These are phyloP conservation scores for Aspergillus glaucus DNA, from an alignment of 2,329 filamentous ascomycete species.

Conservation along the genomic window DNA sequence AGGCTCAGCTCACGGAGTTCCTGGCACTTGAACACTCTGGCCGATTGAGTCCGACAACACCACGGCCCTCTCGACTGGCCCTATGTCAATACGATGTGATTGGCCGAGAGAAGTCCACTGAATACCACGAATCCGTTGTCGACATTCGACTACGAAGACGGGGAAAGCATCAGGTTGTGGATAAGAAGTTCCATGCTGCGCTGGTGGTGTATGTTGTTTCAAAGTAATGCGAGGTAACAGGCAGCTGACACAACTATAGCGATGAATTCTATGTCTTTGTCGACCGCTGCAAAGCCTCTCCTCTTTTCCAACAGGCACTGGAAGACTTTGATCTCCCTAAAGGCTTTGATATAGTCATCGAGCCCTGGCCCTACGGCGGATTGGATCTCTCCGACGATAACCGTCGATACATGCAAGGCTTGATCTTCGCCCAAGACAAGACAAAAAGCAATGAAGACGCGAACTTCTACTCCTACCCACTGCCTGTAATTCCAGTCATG, in stretches of 20 bases:
- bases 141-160: conserved; percentile 40
- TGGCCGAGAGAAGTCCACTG: conserved; percentile 44
- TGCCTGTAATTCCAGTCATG: conserved; percentile 49
- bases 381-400: conserved; percentile 43
- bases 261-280: conserved; percentile 44
- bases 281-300: conserved; percentile 47
- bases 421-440: conserved; percentile 46
- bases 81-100: conserved; percentile 54
- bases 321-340: conserved; percentile 49
- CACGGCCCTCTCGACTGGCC: conserved; percentile 45
- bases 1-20: conserved; percentile 43
- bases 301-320: conserved; percentile 47
- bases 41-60: conserved; percentile 33
- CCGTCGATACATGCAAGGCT: conserved; percentile 46
- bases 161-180: conserved; percentile 42
- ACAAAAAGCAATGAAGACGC: conserved; percentile 46
- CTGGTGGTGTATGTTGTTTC: conserved; percentile 37
- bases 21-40: conserved; percentile 45
- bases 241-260: conserved; percentile 13
- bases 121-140: conserved; percentile 51
- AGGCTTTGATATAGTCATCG: conserved; percentile 51
- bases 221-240: background rate
- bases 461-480: conserved; percentile 58
- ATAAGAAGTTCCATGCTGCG: conserved; percentile 43
- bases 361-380: conserved; percentile 55